A percentile compares a stretch with the other conserved stretches of the same genome.
Conservation (phyloP, 129 eudicot species). For the Centella asiatica region DNA sequence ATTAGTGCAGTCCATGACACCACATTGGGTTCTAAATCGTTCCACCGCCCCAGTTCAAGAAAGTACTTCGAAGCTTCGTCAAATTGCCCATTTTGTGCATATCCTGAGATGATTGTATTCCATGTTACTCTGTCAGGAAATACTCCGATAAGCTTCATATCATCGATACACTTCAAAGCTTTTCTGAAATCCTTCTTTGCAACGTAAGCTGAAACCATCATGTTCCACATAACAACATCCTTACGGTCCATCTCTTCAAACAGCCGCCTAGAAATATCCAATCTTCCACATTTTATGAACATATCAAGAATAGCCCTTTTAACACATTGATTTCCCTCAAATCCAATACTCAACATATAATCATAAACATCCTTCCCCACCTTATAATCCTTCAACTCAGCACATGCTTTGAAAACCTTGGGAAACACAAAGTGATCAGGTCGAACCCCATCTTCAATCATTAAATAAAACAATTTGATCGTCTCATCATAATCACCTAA, state of each 20-base stretch:
- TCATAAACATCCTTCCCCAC: conserved; percentile 38
- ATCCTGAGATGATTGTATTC: conserved; percentile 37
- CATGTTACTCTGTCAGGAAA: conserved; percentile 35
- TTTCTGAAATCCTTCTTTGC: conserved; percentile 29
- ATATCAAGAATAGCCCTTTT: conserved; percentile 34
- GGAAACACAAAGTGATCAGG: conserved; percentile 48
- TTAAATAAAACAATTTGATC: conserved; percentile 23
- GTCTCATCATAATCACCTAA: conserved; percentile 29
- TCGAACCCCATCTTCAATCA: conserved; percentile 33
- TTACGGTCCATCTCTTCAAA: conserved; percentile 23
- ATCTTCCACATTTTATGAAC: conserved; percentile 41
- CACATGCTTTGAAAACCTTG: conserved; percentile 38
- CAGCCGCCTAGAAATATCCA: conserved; percentile 32
- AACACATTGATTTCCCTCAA: conserved; percentile 40
- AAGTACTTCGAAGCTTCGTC: conserved; percentile 32
- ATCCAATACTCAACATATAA: conserved; percentile 36
- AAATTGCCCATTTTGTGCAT: conserved; percentile 34
- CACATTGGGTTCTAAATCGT: conserved; percentile 30
- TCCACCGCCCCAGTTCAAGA: conserved; percentile 21
- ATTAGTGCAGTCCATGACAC: conserved; percentile 48
- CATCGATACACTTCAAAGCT: conserved; percentile 31
- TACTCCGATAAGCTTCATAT: conserved; percentile 28
- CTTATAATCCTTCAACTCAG: conserved; percentile 32
- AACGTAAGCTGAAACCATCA: conserved; percentile 35
- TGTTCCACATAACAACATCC: conserved; percentile 46